Conservation (phyloP, 129 eudicot species). For the Flaveria linearis region DNA sequence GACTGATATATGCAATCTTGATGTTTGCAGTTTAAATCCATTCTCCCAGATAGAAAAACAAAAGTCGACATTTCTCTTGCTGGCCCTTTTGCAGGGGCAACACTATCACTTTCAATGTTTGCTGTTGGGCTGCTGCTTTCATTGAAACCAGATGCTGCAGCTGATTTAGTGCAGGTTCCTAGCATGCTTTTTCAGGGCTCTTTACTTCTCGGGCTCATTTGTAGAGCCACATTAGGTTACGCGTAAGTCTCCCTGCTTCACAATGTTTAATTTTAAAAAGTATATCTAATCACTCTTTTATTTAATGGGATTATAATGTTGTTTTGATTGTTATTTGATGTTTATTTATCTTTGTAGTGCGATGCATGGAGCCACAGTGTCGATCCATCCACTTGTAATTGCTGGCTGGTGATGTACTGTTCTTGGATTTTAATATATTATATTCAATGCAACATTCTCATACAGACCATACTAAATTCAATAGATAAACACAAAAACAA, state of each 20-base stretch:
- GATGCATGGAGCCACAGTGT: constrained; percentile 86
- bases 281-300: neutral
- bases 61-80: constrained; percentile 84
- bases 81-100: constrained; percentile 96
- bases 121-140: constrained; percentile 87
- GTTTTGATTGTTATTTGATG: constrained; percentile 15
- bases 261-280: neutral
- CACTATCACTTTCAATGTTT: constrained; percentile 85
- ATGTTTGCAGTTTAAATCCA: constrained; percentile 82
- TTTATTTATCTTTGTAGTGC: constrained; percentile 50
- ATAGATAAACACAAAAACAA: neutral
- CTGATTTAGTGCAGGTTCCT: constrained; percentile 90
- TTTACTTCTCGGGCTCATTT: constrained; percentile 86
- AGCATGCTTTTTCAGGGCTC: constrained; percentile 95
- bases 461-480: neutral
- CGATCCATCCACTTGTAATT: constrained; percentile 94
- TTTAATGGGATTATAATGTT: constrained; percentile 3
- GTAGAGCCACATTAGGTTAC: constrained; percentile 83
- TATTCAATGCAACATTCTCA: constrained; percentile 12
- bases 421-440: constrained; percentile 25
- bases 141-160: constrained; percentile 73
- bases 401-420: constrained; percentile 91
- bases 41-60: constrained; percentile 93
- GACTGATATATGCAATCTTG: constrained; percentile 9
- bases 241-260: constrained; percentile 56